These are phyloP conservation scores for Patellifolia procumbens DNA, from an alignment of 179 eudicot genomes.

Conservation along the genomic window DNA sequence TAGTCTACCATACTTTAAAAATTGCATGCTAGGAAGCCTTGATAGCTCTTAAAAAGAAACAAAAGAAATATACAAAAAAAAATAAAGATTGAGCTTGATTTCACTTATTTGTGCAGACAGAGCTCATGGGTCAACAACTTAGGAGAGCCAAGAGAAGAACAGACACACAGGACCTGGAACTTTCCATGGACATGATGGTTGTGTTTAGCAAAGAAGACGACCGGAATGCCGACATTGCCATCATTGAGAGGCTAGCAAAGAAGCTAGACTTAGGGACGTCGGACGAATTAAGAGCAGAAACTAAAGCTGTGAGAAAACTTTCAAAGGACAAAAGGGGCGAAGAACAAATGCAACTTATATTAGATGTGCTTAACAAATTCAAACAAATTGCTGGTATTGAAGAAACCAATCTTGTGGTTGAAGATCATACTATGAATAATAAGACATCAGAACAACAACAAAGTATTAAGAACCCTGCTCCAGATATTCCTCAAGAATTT, in stretches of 20 bases:
- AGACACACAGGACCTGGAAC: constrained; percentile 76
- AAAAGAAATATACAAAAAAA: too few species aligned
- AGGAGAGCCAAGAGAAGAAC: constrained; percentile 57
- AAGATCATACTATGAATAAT: constrained; percentile 35
- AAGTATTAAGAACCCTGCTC: constrained; percentile 30
- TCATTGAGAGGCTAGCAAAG: constrained; percentile 63
- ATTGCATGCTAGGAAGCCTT: too few species aligned
- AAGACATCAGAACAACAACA: background rate
- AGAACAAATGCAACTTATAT: constrained; percentile 45
- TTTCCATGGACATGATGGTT: constrained; percentile 75
- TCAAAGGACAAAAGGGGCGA: constrained; percentile 43
- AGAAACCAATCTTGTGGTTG: constrained; percentile 33
- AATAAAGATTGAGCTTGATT: too few species aligned
- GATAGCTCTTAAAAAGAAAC: too few species aligned
- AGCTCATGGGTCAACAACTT: constrained; percentile 53
- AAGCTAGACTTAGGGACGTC: constrained; percentile 46
- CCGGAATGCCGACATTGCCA: constrained; percentile 63
- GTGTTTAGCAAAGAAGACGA: constrained; percentile 52
- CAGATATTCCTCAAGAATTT: constrained; percentile 60
- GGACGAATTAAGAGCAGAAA: constrained; percentile 49
- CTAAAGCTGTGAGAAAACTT: constrained; percentile 45
- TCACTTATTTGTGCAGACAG: constrained; percentile 59
- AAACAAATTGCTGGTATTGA: constrained; percentile 60
- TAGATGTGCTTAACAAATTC: constrained; percentile 52
- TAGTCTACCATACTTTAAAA: too few species aligned